These are phyloP conservation scores for Ceratocystis huliohia DNA, from an alignment of 2,329 filamentous ascomycete genomes.

Conservation along the genomic window DNA sequence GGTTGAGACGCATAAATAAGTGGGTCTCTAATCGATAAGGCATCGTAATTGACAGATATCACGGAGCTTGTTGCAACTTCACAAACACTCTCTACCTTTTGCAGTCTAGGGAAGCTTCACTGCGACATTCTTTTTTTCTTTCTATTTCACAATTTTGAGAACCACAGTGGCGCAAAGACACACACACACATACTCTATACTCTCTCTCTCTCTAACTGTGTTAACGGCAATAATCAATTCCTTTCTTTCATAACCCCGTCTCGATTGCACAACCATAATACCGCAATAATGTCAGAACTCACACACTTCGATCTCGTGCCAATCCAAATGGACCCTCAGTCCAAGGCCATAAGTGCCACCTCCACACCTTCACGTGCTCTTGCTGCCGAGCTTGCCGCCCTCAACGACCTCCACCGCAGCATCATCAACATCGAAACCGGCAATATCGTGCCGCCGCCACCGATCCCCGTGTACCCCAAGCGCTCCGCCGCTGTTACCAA, in stretches of 20 bases:
- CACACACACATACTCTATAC: neutral
- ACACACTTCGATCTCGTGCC: constrained; percentile 74
- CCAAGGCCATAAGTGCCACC: constrained; percentile 55
- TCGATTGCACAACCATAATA: neutral
- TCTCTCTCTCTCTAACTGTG: neutral
- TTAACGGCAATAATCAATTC: too few species aligned
- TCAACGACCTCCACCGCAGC: constrained; percentile 67
- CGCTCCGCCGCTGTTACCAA: constrained; percentile 78
- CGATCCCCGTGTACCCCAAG: constrained; percentile 85
- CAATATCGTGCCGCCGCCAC: constrained; percentile 62
- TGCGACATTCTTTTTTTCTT: neutral
- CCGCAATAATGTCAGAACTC: constrained; percentile 40
- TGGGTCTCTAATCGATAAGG: constrained; percentile 15
- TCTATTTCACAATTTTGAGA: neutral
- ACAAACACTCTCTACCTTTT: neutral
- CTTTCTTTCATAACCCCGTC: neutral
- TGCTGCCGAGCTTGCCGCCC: constrained; percentile 51
- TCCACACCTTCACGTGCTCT: constrained; percentile 39
- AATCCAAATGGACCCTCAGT: constrained; percentile 65
- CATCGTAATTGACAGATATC: constrained; percentile 15
- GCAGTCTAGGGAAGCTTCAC: neutral
- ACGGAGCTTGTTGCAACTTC: neutral
- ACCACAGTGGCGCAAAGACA: too few species aligned
- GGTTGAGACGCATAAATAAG: neutral
- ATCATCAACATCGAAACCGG: constrained; percentile 53